Conservation (phyloP, 768 basidiomycete genomes). For the Rickenella mellea region DNA sequence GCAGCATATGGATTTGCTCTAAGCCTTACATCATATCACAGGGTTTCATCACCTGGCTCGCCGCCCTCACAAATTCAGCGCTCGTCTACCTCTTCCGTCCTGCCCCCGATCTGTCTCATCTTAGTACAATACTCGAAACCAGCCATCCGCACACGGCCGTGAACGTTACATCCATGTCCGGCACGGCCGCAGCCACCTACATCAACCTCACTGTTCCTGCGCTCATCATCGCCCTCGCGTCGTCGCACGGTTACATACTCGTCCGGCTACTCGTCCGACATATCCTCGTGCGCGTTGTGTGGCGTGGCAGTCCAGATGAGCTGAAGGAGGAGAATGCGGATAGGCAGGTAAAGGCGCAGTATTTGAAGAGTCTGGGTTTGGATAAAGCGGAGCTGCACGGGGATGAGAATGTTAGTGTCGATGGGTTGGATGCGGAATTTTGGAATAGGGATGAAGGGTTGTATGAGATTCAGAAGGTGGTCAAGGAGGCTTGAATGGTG, state of each 20-base stretch:
- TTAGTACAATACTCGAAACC: conserved; percentile 17
- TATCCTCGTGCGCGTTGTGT: conserved; percentile 64
- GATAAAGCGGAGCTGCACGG: conserved; percentile 14
- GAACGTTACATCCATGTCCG: conserved; percentile 5
- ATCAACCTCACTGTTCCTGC: conserved; percentile 50
- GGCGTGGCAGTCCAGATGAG: conserved; percentile 66
- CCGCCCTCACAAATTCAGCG: conserved; percentile 79
- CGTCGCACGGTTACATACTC: conserved; percentile 82
- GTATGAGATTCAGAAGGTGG: conserved; percentile 57
- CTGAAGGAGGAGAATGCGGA: conserved; percentile 46
- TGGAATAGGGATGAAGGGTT: conserved; percentile 70
- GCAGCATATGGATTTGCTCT: neutral
- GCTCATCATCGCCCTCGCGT: conserved; percentile 63
- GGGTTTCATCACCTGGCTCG: conserved; percentile 80
- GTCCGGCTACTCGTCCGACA: conserved; percentile 54
- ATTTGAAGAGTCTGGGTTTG: conserved; percentile 21
- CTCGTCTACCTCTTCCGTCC: conserved; percentile 86
- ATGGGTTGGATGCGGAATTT: conserved; percentile 29
- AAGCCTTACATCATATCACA: conserved; percentile 7
- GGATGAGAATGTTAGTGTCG: conserved; percentile 13
- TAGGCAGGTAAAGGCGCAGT: conserved; percentile 38
- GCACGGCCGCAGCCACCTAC: conserved; percentile 3
- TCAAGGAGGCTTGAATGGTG: conserved; percentile 42
- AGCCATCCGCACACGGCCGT: conserved; percentile 5
- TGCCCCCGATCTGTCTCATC: conserved; percentile 15